Evolutionary conservation across 2,329 filamentous ascomycete species (phyloP), one percentile per base, ranked within the genome.

Genomic region (Metarhizium humberi): DNA sequence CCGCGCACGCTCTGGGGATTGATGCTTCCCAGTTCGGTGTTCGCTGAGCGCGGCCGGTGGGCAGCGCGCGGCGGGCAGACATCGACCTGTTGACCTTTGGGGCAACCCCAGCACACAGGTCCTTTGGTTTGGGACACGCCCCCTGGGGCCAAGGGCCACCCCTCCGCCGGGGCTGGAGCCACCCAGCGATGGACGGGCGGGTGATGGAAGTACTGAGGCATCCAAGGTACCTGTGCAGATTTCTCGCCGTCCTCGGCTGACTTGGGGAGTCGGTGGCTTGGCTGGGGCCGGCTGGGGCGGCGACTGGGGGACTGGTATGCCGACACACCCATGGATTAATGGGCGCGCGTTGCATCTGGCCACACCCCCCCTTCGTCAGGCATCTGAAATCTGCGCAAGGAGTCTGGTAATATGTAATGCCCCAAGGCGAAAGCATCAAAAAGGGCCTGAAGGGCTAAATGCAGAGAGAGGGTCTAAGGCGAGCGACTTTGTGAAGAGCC

Each of bases 251-350:
- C 36, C 18, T 48, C 43, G 52, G 49, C 42, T 38, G 52, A 40
- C 25, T 25, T 25, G 25, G 52, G 55, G 36, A 43, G 52, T 50
- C 52, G 45, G 52, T 57, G 52, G 55, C 55, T 57, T 55, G 53
- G 46, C 51, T 42, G 53, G 52, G 52, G 48, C 52, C 36, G 56
- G 50, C 53, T 55, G 50, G 53, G 56, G 53, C 56, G 50, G 53
- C 20, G 38, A 53, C 45, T 34, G 29, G 51, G 53, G 51, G 53
- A 42, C 16, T 49, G 25, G 16, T 20, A 18, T 55, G 56, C 56
- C 53, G 53, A 45, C 16, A 45, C 53, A 43, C 56, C 54, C 54
- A 47, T 51, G n/a, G 40, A 36, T 50, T 8, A 34, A 30, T 30
- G 46, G 36, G 49, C 42, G 52, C 49, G 6, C 32, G 53, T 47